Evolutionary conservation across 345 rosid species (phyloP).

Genomic region (Cardamine resedifolia): DNA sequence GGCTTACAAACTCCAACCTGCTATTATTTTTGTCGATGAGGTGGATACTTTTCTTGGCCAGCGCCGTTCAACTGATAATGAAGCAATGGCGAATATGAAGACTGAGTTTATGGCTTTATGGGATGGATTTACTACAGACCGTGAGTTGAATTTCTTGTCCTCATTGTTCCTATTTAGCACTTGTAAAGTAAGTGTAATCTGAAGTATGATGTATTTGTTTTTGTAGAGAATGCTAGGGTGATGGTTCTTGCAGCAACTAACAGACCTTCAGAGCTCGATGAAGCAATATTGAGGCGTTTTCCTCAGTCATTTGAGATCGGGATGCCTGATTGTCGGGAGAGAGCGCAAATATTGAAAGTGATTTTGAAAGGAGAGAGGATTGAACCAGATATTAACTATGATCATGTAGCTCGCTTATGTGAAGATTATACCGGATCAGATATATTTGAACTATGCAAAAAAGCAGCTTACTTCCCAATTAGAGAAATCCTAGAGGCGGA

Average conservation of each 20-base stretch:
- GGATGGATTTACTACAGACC: conserved; percentile 98
- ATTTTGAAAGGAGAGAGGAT: conserved; percentile 71
- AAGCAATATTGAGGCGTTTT: conserved; percentile 84
- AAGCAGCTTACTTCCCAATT: conserved; percentile 89
- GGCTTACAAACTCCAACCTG: conserved; percentile 94
- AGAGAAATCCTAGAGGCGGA: conserved; percentile 80
- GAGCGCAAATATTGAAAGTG: conserved; percentile 78
- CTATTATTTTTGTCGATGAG: conserved; percentile 92
- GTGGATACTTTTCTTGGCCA: conserved; percentile 95
- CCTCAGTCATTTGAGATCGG: conserved; percentile 95
- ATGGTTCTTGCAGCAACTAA: conserved; percentile 97
- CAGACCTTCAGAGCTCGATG: conserved; percentile 91
- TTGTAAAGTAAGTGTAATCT: neutral
- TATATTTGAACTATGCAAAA: conserved; percentile 92
- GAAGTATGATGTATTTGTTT: neutral
- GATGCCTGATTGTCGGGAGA: conserved; percentile 68
- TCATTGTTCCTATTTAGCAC: neutral
- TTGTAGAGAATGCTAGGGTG: conserved; percentile 70
- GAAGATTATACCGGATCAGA: conserved; percentile 89
- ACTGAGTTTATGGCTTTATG: conserved; percentile 99
- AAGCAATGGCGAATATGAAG: conserved; percentile 90
- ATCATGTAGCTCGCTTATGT: conserved; percentile 61
- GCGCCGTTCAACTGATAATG: conserved; percentile 83
- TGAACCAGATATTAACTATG: conserved; percentile 58
- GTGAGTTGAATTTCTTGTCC: conserved; percentile 49